Evolutionary conservation across 768 basidiomycete genomes (phyloP).

Genomic region (Steccherinum ochraceum): DNA sequence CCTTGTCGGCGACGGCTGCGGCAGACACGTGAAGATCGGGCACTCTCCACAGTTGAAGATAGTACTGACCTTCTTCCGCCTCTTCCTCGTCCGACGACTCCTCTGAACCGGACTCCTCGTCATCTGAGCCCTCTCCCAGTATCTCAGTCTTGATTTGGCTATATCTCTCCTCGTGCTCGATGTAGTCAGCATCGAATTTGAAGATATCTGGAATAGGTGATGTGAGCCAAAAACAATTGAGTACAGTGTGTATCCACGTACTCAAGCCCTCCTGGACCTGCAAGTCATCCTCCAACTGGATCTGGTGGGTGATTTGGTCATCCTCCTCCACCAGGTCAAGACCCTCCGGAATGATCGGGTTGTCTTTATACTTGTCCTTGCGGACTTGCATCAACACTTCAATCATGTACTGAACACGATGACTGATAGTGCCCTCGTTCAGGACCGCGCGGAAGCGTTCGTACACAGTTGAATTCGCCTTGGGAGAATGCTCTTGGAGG

Average conservation of each 20-base stretch:
- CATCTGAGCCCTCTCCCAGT: conserved; percentile 80
- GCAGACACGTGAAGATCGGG: neutral
- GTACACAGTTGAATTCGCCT: conserved; percentile 90
- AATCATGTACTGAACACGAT: conserved; percentile 98
- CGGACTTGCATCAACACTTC: conserved; percentile 98
- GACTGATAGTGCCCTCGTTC: conserved; percentile 92
- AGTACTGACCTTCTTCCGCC: conserved; percentile 38
- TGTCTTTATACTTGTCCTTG: conserved; percentile 99
- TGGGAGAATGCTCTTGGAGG: conserved; percentile 87
- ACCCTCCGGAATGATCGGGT: conserved; percentile 90
- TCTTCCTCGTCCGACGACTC: conserved; percentile 51
- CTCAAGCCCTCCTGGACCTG: conserved; percentile 93
- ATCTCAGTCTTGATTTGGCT: conserved; percentile 89
- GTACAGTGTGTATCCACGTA: conserved; percentile 35
- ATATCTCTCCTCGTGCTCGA: conserved; percentile 93
- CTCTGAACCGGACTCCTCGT: conserved; percentile 52
- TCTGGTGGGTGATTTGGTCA: conserved; percentile 93
- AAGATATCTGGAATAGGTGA: conserved; percentile 64
- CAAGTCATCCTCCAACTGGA: conserved; percentile 88
- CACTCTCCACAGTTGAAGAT: conserved; percentile 7
- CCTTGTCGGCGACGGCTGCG: conserved; percentile 66
- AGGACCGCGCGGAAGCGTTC: conserved; percentile 96
- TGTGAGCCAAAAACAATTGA: neutral
- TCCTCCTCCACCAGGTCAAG: conserved; percentile 97
- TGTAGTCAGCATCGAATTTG: conserved; percentile 84